Conservation (phyloP, 257 asterid genomes). For the Orobanche coerulescens region DNA sequence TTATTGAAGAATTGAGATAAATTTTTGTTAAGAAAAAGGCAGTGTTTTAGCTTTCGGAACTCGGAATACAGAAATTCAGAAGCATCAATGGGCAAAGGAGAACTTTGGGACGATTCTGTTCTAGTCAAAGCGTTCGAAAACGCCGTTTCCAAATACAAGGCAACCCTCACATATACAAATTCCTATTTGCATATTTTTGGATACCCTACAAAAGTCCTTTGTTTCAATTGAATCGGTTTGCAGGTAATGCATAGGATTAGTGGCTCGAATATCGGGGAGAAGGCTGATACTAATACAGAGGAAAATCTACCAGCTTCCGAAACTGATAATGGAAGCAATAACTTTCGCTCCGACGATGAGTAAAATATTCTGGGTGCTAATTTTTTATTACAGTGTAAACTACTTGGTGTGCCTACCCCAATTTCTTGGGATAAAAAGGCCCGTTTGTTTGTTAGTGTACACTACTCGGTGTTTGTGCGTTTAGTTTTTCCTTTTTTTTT, state of each 20-base stretch:
- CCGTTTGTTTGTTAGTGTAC: too few species aligned
- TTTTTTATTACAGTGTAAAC: neutral
- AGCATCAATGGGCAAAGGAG: constrained; percentile 40
- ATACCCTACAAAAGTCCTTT: neutral
- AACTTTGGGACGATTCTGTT: constrained; percentile 72
- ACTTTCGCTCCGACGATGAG: constrained; percentile 21
- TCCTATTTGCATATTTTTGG: neutral
- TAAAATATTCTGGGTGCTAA: neutral
- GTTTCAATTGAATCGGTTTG: constrained; percentile 5
- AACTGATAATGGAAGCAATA: constrained; percentile 25
- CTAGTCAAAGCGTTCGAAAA: constrained; percentile 57
- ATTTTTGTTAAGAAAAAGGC: too few species aligned
- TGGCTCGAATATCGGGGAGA: constrained; percentile 18
- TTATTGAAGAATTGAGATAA: too few species aligned
- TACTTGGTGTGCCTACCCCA: too few species aligned
- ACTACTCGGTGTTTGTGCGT: too few species aligned
- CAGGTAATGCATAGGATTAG: constrained; percentile 57
- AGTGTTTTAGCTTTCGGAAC: constrained; percentile 15
- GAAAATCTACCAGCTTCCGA: constrained; percentile 15
- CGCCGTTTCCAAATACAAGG: constrained; percentile 58
- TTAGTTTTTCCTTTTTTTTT: neutral
- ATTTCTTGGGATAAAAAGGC: too few species aligned
- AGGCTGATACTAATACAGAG: constrained; percentile 17
- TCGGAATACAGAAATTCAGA: neutral
- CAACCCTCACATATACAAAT: neutral